These are phyloP conservation scores for Boletus rex-veris DNA, from an alignment of 768 basidiomycete species.

Conservation along the genomic window DNA sequence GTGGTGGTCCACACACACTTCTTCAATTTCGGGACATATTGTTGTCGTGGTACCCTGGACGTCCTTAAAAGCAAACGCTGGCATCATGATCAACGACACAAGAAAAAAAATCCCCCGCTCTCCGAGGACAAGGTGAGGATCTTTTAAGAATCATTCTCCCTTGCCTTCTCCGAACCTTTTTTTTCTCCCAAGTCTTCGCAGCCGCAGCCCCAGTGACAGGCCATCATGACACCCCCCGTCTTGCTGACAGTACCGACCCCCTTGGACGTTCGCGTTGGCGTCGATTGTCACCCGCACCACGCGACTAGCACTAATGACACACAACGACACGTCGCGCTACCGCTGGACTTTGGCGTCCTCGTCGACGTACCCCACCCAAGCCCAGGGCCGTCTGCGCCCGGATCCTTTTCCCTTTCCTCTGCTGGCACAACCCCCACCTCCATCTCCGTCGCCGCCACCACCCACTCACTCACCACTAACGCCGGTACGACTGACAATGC, in stretches of 20 bases:
- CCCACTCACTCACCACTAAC: background rate
- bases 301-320: too few relatives aligned
- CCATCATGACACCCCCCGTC: constrained; percentile 10
- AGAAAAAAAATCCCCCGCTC: background rate
- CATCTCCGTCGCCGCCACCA: background rate
- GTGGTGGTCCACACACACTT: background rate
- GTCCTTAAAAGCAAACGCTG: background rate
- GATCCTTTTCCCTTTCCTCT: too few relatives aligned
- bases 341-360: background rate
- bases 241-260: constrained; percentile 2
- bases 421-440: background rate
- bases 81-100: background rate
- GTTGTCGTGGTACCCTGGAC: background rate
- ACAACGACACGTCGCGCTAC: too few relatives aligned
- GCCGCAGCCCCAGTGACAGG: too few relatives aligned
- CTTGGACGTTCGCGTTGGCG: background rate
- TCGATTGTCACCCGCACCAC: too few relatives aligned
- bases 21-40: constrained; percentile 5
- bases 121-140: constrained; percentile 3
- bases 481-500: too few relatives aligned
- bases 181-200: too few relatives aligned
- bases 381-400: too few relatives aligned
- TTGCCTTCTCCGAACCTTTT: too few relatives aligned
- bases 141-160: background rate
- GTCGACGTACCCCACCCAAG: background rate